These are phyloP conservation scores for Thelephora terrestris DNA, from an alignment of 1,284 basidiomycete species.

Conservation along the genomic window DNA sequence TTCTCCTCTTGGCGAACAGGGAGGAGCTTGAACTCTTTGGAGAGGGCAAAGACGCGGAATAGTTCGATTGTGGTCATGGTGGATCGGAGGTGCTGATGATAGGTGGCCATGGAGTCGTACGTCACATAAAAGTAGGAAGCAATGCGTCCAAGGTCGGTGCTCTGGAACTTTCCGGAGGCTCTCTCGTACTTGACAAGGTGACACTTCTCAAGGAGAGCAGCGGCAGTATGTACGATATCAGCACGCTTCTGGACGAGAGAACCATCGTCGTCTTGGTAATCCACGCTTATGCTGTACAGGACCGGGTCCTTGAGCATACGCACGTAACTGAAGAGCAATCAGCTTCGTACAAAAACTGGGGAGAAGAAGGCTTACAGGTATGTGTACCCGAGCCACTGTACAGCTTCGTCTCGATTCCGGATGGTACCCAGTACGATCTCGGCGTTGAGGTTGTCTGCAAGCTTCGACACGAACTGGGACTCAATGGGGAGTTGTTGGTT, in stretches of 20 bases:
- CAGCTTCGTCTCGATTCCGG: constrained; percentile 92
- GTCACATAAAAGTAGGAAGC: constrained; percentile 97
- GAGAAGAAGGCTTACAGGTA: constrained; percentile 60
- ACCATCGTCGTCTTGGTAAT: constrained; percentile 84
- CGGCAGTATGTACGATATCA: constrained; percentile 92
- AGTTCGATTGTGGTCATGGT: constrained; percentile 86
- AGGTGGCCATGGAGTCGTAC: constrained; percentile 92
- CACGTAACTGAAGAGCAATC: constrained; percentile 57
- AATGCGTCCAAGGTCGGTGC: constrained; percentile 89
- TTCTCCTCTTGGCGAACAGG: constrained; percentile 75
- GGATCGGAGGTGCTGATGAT: constrained; percentile 89
- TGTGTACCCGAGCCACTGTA: constrained; percentile 95
- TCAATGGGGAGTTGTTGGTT: constrained; percentile 98
- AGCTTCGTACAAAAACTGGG: not conserved
- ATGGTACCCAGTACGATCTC: constrained; percentile 96
- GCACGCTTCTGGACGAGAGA: constrained; percentile 88
- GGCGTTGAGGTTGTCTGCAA: constrained; percentile 96
- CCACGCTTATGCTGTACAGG: constrained; percentile 83
- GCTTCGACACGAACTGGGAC: constrained; percentile 85
- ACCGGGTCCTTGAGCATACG: constrained; percentile 90
- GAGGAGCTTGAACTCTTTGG: constrained; percentile 94
- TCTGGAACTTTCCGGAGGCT: constrained; percentile 79
- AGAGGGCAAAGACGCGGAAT: constrained; percentile 93
- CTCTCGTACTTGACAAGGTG: constrained; percentile 93
- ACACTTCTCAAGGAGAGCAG: constrained; percentile 89